Evolutionary conservation across 192 early-diverging fungal genomes (phyloP).

Genomic region (Entomortierella lignicola): DNA sequence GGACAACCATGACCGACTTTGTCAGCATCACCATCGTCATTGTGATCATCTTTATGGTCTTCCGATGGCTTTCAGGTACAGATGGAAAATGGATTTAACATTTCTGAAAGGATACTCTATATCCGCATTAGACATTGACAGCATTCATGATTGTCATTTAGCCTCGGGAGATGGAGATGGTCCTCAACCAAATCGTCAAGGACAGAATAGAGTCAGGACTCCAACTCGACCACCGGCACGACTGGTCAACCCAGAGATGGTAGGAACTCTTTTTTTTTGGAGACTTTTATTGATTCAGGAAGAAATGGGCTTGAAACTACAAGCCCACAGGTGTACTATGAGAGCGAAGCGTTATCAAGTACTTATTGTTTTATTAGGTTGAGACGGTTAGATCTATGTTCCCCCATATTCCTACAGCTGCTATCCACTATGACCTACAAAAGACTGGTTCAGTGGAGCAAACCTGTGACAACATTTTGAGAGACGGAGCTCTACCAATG

Average conservation of each 20-base stretch:
- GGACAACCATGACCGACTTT: conserved; percentile 65
- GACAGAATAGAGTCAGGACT: conserved; percentile 48
- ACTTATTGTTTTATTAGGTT: conserved; percentile 51
- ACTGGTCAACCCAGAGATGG: conserved; percentile 53
- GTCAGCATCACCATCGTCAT: conserved; percentile 68
- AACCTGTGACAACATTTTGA: conserved; percentile 84
- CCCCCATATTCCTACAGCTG: conserved; percentile 79
- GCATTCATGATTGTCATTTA: neutral
- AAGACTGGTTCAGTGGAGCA: conserved; percentile 86
- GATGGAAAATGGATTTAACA: too few species aligned
- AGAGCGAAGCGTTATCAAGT: too few species aligned
- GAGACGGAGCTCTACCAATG: conserved; percentile 67
- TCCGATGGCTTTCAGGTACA: conserved; percentile 69
- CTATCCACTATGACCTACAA: conserved; percentile 80
- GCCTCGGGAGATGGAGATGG: conserved; percentile 49
- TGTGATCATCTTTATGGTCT: conserved; percentile 66
- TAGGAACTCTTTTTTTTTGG: neutral
- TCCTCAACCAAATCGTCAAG: conserved; percentile 26
- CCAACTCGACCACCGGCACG: conserved; percentile 30
- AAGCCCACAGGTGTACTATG: too few species aligned
- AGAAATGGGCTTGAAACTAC: too few species aligned
- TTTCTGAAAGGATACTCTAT: neutral
- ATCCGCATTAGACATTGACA: neutral
- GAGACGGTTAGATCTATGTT: conserved; percentile 85
- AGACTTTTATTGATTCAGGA: too few species aligned